Base-by-base conservation (phyloP, 495 filamentous ascomycete species). In the Lasiosphaeris hirsuta region DNA sequence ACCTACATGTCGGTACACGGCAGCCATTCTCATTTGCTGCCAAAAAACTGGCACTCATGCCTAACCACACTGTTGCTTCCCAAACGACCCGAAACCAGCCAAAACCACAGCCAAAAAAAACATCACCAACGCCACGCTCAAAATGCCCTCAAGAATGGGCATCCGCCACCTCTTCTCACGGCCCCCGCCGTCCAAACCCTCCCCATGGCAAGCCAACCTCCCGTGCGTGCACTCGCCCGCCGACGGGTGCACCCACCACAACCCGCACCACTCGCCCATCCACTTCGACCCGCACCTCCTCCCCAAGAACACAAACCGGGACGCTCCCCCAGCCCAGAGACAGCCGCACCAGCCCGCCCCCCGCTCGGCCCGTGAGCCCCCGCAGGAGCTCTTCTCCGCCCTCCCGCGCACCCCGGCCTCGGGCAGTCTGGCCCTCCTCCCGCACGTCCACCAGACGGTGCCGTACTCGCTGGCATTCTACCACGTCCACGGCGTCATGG, bases 181-280 rank as follows among this genome's bases (percentile, higher is more conserved):
- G n/a, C n/a, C n/a, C 23, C 23, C 23, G 5, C 23, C 23, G 2
- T 30, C 23, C 5, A 30, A 30, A 30, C 5, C 23, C 2, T 30
- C 23, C 23, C 58, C 58, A 17, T 69, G 69, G 67, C 45, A 67
- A 39, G 69, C 64, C 14, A 68, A 69, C 44, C 63, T 56, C 23
- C 69, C 69, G 2, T 69, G 69, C 41, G 67, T 69, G 23, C 45
- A 61, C 58, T 63, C 56, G 13, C 61, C 63, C 13, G 47, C 19
- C 5, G 63, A 65, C 57, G 69, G 69, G 35, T 71, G 67, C 60
- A 56, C 51, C 14, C 47, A 15, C 14, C 69, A 71, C 52, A 69
- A 69, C 50, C 67, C 64, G 3, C 15, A 46, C n/a, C 54, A 51
- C 18, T 15, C 46, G 10, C 48, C 51, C 18, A 60, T 68, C 40